A percentile compares a stretch with the other conserved stretches of the same genome.
Conservation (phyloP, 2,329 filamentous ascomycete species). For the Sporothrix protearum region DNA sequence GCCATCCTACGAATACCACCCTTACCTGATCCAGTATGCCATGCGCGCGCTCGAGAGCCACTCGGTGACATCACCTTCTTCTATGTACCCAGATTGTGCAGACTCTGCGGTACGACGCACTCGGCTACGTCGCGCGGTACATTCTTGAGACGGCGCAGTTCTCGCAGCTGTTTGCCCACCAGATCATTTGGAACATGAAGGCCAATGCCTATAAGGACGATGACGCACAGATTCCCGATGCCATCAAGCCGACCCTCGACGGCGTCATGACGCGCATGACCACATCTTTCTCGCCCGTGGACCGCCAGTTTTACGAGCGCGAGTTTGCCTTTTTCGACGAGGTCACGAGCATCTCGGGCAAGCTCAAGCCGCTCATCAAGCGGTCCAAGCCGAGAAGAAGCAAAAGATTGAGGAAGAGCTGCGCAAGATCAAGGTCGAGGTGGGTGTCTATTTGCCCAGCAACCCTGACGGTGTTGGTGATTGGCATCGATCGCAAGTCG, state of each 20-base stretch:
- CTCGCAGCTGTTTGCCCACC: constrained; percentile 97
- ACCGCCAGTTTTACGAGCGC: constrained; percentile 83
- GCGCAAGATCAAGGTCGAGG: constrained; percentile 93
- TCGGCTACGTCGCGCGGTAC: constrained; percentile 94
- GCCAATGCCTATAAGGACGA: constrained; percentile 98
- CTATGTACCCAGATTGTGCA: constrained; percentile 97
- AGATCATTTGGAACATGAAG: constrained; percentile 99
- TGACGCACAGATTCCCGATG: constrained; percentile 82
- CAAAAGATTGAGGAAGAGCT: constrained; percentile 98
- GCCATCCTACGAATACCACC: constrained; percentile 84
- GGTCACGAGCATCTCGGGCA: constrained; percentile 92
- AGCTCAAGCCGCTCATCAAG: constrained; percentile 90
- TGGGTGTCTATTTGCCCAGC: constrained; percentile 93
- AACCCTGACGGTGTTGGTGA: constrained; percentile 97
- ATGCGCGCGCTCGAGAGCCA: constrained; percentile 94
- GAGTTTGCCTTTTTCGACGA: constrained; percentile 99
- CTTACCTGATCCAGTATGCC: constrained; percentile 92
- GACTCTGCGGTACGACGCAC: constrained; percentile 81
- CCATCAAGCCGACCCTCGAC: constrained; percentile 89
- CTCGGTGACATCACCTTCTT: constrained; percentile 96
- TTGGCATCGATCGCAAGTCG: constrained; percentile 96
- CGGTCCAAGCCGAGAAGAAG: constrained; percentile 92
- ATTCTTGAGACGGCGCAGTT: constrained; percentile 96
- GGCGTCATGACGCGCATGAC: constrained; percentile 83
- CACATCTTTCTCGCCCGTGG: constrained; percentile 71